Evolutionary conservation across 2,329 filamentous ascomycete species (phyloP), one percentile per base, ranked within the genome.

Genomic region (Didymella lethalis): DNA sequence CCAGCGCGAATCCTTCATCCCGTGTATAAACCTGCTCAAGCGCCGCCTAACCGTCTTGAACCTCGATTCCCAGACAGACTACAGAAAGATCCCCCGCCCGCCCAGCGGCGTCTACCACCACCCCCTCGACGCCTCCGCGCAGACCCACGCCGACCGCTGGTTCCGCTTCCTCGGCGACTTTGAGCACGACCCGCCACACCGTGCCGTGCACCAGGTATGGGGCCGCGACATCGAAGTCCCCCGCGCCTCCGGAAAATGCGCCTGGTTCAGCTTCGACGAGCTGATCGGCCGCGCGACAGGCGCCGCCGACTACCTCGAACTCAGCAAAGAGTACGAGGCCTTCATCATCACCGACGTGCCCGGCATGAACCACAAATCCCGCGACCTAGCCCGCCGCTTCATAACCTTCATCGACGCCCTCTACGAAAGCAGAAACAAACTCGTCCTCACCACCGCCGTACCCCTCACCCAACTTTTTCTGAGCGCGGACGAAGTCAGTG

Each of bases 381-480:
- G 95, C 20, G 95, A 99, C 79, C 84, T 97, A 38, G 95, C 95
- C 0, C 83, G 95, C 12, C 85, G 95, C 5, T 97, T 99, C 78
- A 99, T 99, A 75, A 99, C 94, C 0, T 97, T 99, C 69, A 92
- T 99, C 65, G 95, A 99, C 75, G 94, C 95, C 6, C 90, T 97
- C 4, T 99, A 99, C 74, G 95, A 99, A 78, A 83, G 80, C 64
- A 78, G 83, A 77, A 93, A 93, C n/a, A 98, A 97, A 79, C 85
- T 99, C 7, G 94, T 98, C 16, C 85, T 99, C 55, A 99, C 95
- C 0, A 93, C 91, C 3, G 92, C 89, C 40, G 91, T 93, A 48
- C 92, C 94, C 0, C 82, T 99, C 2, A 87, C 87, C 7, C 89
- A 96, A 74, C 86, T 98, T 32, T 99, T 98, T 79, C 84, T 96